phyloP scores from a whole-genome alignment of 2,329 filamentous ascomycete species.

The Aspergillus udagawae region DNA sequence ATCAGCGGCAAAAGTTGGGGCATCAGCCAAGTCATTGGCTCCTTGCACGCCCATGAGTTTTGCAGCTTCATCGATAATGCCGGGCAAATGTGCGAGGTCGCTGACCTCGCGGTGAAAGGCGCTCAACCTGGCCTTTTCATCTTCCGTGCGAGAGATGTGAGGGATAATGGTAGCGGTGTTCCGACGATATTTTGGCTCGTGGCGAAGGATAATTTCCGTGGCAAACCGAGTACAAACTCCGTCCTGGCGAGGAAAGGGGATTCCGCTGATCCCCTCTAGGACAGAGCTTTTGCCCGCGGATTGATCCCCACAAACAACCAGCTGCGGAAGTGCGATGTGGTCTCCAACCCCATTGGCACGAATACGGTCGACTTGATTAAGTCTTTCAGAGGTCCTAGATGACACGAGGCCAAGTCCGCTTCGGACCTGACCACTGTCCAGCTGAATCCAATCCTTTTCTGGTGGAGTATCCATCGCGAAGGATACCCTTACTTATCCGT shows the following conservation, averaged over 20 bases:
- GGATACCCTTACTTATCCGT: no score
- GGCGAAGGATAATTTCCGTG: conserved; percentile 53
- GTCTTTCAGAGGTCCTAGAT: conserved; percentile 11
- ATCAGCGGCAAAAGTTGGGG: no score
- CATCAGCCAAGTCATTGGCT: no score
- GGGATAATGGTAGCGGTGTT: conserved; percentile 11
- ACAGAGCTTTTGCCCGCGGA: conserved; percentile 59
- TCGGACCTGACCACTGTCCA: no score
- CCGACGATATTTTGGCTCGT: not conserved
- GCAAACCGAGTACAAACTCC: conserved; percentile 60
- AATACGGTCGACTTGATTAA: conserved; percentile 56
- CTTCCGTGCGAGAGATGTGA: conserved; percentile 5
- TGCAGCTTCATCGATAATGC: conserved; percentile 10
- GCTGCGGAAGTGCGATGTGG: conserved; percentile 54
- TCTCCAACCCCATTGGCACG: conserved; percentile 48
- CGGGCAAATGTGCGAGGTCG: conserved; percentile 9
- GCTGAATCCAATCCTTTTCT: no score
- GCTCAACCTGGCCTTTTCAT: conserved; percentile 6
- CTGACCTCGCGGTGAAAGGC: conserved; percentile 6
- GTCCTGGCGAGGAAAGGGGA: conserved; percentile 57
- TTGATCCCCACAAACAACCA: conserved; percentile 62
- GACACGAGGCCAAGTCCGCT: conserved; percentile 7
- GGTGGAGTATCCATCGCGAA: no score
- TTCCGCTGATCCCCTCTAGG: conserved; percentile 58
- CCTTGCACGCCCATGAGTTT: not conserved